These are phyloP conservation scores for Apophysomyces trapeziformis DNA, from an alignment of 371 early-diverging fungal species.

Conservation along the genomic window DNA sequence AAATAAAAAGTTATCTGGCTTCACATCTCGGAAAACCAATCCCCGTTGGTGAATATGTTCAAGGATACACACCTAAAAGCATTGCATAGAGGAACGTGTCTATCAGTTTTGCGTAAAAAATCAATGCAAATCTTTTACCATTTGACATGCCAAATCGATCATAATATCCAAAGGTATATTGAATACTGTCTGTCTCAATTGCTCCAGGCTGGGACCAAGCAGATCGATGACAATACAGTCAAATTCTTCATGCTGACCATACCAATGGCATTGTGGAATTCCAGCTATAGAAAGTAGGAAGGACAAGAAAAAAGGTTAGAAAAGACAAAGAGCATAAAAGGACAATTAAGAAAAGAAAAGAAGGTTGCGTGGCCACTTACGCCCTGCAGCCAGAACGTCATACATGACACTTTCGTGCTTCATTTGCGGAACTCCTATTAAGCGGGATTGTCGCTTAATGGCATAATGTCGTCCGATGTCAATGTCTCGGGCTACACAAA, in stretches of 20 bases:
- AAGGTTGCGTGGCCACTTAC: conserved; percentile 32
- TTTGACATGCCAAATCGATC: conserved; percentile 59
- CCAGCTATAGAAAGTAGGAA: conserved; percentile 53
- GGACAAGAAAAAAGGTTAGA: conserved; percentile 1
- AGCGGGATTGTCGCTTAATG: conserved; percentile 56
- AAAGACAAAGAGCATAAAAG: not conserved
- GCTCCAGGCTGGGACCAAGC: conserved; percentile 94
- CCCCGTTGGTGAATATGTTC: conserved; percentile 82
- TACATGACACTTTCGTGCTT: conserved; percentile 60
- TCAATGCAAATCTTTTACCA: conserved; percentile 40
- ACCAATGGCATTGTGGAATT: conserved; percentile 87
- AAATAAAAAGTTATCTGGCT: conserved; percentile 97
- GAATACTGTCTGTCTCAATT: conserved; percentile 63
- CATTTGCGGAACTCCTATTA: conserved; percentile 53
- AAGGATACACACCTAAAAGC: conserved; percentile 84
- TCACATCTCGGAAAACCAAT: conserved; percentile 68
- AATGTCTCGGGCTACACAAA: conserved; percentile 46
- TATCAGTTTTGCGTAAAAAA: not conserved
- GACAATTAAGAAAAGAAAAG: not conserved
- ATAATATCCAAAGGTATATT: conserved; percentile 53
- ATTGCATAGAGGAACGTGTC: not conserved
- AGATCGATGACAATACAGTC: conserved; percentile 95
- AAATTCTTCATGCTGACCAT: conserved; percentile 89
- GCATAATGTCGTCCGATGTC: conserved; percentile 53
- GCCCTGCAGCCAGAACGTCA: conserved; percentile 53